Conservation (phyloP, 2,329 filamentous ascomycete genomes). For the Gnomoniopsis smithogilvyi region DNA sequence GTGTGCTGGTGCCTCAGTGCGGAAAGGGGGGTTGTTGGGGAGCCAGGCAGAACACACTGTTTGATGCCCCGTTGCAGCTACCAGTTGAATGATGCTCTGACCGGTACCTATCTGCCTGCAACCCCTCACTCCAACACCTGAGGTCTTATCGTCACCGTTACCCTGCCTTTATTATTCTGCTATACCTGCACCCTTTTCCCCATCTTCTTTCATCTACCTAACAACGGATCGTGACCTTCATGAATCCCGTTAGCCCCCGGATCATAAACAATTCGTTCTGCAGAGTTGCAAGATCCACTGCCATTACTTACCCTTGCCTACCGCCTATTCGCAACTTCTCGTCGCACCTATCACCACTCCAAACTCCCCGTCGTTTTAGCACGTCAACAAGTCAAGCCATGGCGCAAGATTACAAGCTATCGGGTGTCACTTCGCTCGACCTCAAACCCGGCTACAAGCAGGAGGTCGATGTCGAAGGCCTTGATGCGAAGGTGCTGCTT, state of each 20-base stretch:
- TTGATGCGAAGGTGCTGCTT: conserved; percentile 85
- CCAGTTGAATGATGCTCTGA: neutral
- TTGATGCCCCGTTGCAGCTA: too few relatives aligned
- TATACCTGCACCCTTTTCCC: neutral
- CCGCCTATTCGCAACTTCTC: neutral
- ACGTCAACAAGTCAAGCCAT: conserved; percentile 34
- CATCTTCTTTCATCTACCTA: neutral
- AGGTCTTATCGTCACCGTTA: neutral
- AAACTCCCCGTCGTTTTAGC: neutral
- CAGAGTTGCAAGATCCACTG: neutral
- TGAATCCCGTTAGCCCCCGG: neutral
- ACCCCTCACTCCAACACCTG: neutral
- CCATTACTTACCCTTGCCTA: neutral
- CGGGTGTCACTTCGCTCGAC: conserved; percentile 70
- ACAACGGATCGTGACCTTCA: neutral
- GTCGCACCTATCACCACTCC: neutral
- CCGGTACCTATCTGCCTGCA: neutral
- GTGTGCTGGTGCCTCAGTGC: too few relatives aligned
- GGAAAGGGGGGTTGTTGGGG: too few relatives aligned
- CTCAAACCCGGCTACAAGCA: conserved; percentile 79
- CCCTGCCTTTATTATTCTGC: neutral
- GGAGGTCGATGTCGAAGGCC: conserved; percentile 86
- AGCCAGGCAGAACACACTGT: too few relatives aligned
- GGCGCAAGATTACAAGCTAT: conserved; percentile 66
- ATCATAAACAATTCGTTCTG: neutral